phyloP scores from a whole-genome alignment of 176 grass and related monocot species.

The Triticum turgidum region DNA sequence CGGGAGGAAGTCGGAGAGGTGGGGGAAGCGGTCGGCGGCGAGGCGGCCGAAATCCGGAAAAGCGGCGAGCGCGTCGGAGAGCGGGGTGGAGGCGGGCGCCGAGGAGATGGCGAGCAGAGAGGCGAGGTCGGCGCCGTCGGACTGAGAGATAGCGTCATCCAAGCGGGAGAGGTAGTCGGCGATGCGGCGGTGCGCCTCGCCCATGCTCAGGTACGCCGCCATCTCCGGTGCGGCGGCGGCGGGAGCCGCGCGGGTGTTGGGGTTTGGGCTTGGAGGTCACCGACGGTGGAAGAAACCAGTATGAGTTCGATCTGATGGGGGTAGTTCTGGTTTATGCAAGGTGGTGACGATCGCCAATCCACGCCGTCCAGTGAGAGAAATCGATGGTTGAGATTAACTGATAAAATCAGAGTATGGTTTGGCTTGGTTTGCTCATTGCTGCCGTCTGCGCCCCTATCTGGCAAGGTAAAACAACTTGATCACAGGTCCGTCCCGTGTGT shows the following conservation, averaged over 20 bases:
- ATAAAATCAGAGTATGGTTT: no score
- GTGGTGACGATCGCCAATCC: not conserved
- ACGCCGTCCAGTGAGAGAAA: constrained; percentile 9
- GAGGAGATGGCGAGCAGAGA: constrained; percentile 66
- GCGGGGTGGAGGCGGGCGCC: constrained; percentile 38
- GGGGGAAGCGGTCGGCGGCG: constrained; percentile 50
- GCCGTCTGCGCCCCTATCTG: no score
- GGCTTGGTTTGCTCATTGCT: not conserved
- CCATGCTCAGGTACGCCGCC: constrained; percentile 79
- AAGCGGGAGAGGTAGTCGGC: constrained; percentile 59
- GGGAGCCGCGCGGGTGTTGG: not conserved
- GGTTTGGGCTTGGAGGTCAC: not conserved
- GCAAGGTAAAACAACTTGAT: no score
- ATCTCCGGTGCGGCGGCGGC: constrained; percentile 26
- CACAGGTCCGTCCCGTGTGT: no score
- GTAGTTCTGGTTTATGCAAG: not conserved
- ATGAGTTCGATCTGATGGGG: not conserved
- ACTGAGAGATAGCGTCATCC: constrained; percentile 51
- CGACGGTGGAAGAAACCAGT: constrained; percentile 7
- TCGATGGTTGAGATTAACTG: not conserved
- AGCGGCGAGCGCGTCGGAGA: constrained; percentile 69
- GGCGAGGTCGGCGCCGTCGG: constrained; percentile 38
- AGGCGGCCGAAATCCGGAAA: constrained; percentile 63
- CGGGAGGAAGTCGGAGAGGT: constrained; percentile 65
- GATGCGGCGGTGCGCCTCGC: constrained; percentile 89